Evolutionary conservation across 768 basidiomycete genomes (phyloP).

Genomic region (Gloeopeniophorella convolvens): DNA sequence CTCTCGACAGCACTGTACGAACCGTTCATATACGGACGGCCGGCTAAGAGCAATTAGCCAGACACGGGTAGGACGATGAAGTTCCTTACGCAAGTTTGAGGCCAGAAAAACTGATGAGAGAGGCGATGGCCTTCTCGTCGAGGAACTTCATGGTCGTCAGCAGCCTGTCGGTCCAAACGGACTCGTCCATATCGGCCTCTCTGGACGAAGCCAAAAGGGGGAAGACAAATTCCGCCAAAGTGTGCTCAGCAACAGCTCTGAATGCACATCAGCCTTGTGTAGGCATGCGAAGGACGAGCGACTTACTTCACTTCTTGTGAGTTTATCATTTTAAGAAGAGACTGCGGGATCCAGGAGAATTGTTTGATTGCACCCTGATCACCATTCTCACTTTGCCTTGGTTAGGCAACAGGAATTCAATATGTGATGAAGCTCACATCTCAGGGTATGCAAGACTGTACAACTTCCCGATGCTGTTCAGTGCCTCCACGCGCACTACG

Average conservation of each 20-base stretch:
- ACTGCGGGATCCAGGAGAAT: conserved; percentile 90
- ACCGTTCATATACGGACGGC: conserved; percentile 65
- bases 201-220: conserved; percentile 57
- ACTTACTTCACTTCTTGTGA: conserved; percentile 53
- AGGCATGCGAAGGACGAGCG: background rate
- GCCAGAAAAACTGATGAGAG: conserved; percentile 54
- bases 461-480: conserved; percentile 67
- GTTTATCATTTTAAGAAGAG: conserved; percentile 53
- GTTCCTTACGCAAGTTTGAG: conserved; percentile 54
- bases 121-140: conserved; percentile 48
- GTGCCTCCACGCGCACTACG: conserved; percentile 66
- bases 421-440: conserved; percentile 48
- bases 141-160: conserved; percentile 66
- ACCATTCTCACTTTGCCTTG: conserved; percentile 59
- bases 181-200: conserved; percentile 63
- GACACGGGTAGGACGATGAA: background rate
- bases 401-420: conserved; percentile 3
- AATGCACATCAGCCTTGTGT: background rate
- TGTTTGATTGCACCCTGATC: conserved; percentile 66
- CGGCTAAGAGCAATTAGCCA: conserved; percentile 36
- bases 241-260: conserved; percentile 59
- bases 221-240: conserved; percentile 68
- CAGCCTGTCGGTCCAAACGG: conserved; percentile 78
- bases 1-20: conserved; percentile 63
- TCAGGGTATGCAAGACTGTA: conserved; percentile 82